A percentile compares a stretch with the other conserved stretches of the same genome.
Conservation (phyloP, 1,284 basidiomycete species). For the Abortiporus biennis region DNA sequence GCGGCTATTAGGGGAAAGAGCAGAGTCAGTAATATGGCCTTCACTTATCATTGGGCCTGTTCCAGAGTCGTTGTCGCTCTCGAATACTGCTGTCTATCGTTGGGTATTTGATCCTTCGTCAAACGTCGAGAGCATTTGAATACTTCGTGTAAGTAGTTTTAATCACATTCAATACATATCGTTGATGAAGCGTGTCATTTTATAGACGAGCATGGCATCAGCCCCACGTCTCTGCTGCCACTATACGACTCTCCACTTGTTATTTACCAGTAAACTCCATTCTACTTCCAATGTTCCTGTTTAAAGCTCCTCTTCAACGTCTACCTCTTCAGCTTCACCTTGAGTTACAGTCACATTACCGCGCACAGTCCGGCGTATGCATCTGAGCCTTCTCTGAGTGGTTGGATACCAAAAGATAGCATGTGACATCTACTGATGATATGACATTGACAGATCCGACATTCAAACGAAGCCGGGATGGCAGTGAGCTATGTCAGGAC, state of each 20-base stretch:
- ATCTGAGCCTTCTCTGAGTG: too few relatives aligned
- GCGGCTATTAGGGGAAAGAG: conserved; percentile 74
- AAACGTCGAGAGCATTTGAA: conserved; percentile 61
- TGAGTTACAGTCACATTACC: too few relatives aligned
- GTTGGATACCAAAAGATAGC: too few relatives aligned
- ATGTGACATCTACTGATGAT: too few relatives aligned
- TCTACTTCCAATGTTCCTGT: conserved; percentile 13
- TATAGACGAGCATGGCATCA: conserved; percentile 76
- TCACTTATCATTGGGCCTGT: conserved; percentile 69
- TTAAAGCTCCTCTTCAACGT: neutral
- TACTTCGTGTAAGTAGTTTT: conserved; percentile 58
- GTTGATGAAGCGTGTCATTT: conserved; percentile 5
- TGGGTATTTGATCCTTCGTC: conserved; percentile 43
- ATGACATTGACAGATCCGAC: too few relatives aligned
- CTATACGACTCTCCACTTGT: conserved; percentile 66
- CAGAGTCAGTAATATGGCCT: conserved; percentile 74
- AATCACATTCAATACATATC: conserved; percentile 1
- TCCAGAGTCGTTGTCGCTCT: conserved; percentile 51
- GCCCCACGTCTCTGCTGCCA: conserved; percentile 63
- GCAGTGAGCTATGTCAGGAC: too few relatives aligned
- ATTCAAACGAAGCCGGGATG: too few relatives aligned
- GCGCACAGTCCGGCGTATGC: too few relatives aligned
- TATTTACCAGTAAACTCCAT: conserved; percentile 52
- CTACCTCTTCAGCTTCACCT: conserved; percentile 11
- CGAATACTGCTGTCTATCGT: conserved; percentile 33